Conservation (phyloP, 352 stramenopile species). For the Plasmopara halstedii region DNA sequence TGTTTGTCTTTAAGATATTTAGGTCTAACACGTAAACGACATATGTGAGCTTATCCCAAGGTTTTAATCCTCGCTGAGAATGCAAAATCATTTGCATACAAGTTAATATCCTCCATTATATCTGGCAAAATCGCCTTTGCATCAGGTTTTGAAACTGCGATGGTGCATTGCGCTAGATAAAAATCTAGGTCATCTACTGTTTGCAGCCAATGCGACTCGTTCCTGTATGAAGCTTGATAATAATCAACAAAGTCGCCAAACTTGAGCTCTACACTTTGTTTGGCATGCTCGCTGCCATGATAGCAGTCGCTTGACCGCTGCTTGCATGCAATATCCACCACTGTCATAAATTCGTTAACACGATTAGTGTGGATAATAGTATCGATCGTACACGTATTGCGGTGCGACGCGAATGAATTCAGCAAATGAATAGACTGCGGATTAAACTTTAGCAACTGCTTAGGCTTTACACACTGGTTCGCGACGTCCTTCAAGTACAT, state of each 20-base stretch:
- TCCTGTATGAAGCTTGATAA: slow-evolving; percentile 38
- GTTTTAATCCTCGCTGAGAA: neutral
- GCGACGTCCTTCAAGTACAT: slow-evolving; percentile 25
- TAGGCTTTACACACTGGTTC: slow-evolving; percentile 24
- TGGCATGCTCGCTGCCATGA: slow-evolving; percentile 40
- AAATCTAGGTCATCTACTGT: slow-evolving; percentile 69
- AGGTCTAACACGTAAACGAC: slow-evolving; percentile 25
- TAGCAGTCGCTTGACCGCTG: slow-evolving; percentile 35
- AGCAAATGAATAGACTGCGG: slow-evolving; percentile 24
- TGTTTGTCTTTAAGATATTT: slow-evolving; percentile 22
- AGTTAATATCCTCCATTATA: slow-evolving; percentile 46
- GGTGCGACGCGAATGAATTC: slow-evolving; percentile 24
- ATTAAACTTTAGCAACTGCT: slow-evolving; percentile 17
- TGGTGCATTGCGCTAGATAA: slow-evolving; percentile 76
- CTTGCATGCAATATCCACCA: slow-evolving; percentile 78
- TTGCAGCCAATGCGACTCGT: slow-evolving; percentile 54
- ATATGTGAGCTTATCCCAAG: neutral
- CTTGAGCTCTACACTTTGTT: slow-evolving; percentile 68
- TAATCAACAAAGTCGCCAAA: slow-evolving; percentile 80
- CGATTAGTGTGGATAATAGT: neutral
- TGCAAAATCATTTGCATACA: slow-evolving; percentile 29
- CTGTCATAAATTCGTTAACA: slow-evolving; percentile 17
- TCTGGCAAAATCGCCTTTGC: slow-evolving; percentile 30
- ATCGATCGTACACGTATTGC: slow-evolving; percentile 21
- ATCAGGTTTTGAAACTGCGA: slow-evolving; percentile 46